These are phyloP conservation scores for Rhamnella rubrinervis DNA, from an alignment of 331 rosid species.

Conservation along the genomic window DNA sequence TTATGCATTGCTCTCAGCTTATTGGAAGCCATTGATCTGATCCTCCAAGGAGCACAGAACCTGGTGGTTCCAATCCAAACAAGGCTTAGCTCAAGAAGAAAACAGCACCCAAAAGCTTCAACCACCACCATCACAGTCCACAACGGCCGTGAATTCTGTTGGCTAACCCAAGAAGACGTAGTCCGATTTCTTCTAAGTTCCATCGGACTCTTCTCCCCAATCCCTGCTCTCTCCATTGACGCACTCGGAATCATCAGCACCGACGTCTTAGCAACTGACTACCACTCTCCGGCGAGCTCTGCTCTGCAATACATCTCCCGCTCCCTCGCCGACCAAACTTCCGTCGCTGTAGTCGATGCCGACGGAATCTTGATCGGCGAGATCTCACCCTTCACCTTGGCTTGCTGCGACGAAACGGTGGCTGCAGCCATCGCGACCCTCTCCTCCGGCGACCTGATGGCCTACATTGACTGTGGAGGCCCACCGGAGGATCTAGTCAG, in stretches of 20 bases:
- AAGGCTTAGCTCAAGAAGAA: constrained; percentile 62
- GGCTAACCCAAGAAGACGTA: constrained; percentile 90
- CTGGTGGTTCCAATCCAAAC: constrained; percentile 67
- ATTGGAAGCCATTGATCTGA: constrained; percentile 77
- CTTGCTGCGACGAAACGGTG: constrained; percentile 77
- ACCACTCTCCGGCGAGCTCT: constrained; percentile 75
- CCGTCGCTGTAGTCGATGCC: constrained; percentile 77
- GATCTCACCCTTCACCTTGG: constrained; percentile 85
- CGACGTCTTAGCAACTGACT: constrained; percentile 55
- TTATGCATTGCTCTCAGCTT: constrained; percentile 48
- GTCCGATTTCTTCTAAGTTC: constrained; percentile 76
- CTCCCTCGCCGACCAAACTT: constrained; percentile 67
- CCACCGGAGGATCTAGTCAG: constrained; percentile 80
- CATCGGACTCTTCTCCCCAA: constrained; percentile 73
- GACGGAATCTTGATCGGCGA: constrained; percentile 79
- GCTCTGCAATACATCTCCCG: constrained; percentile 59
- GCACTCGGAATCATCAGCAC: constrained; percentile 61
- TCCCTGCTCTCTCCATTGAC: constrained; percentile 62
- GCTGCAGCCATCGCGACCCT: constrained; percentile 70
- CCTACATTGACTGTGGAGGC: constrained; percentile 89
- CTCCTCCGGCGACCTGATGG: constrained; percentile 81
- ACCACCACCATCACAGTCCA: constrained; percentile 36
- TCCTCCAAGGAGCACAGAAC: constrained; percentile 84
- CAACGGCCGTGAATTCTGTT: constrained; percentile 68
- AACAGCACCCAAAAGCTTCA: constrained; percentile 47